Evolutionary conservation across 1,139 yeast species (phyloP).

Genomic region (Yamadazyma spencermartinsiae): DNA sequence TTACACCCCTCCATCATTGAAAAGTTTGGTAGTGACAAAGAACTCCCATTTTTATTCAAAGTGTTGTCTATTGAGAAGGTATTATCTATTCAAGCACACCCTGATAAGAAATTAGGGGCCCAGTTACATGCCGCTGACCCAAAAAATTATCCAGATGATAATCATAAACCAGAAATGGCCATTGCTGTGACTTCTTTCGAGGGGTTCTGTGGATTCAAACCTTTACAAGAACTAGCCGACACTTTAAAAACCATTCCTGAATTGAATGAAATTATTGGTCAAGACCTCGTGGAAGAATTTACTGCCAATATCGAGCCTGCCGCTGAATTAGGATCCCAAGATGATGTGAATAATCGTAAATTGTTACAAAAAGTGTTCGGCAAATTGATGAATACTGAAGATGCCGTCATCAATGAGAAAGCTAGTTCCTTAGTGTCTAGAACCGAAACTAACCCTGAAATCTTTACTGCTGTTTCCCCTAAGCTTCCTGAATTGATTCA

Average conservation of each 20-base stretch:
- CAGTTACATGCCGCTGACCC: constrained; percentile 82
- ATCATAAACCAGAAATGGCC: constrained; percentile 99
- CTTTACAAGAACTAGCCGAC: constrained; percentile 70
- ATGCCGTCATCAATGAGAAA: constrained; percentile 48
- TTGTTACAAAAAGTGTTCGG: constrained; percentile 75
- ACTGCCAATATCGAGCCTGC: constrained; percentile 45
- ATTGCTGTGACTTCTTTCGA: constrained; percentile 93
- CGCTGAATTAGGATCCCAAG: constrained; percentile 46
- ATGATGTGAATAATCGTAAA: constrained; percentile 55
- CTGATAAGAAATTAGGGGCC: constrained; percentile 82
- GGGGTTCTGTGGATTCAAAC: constrained; percentile 98
- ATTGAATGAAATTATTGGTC: constrained; percentile 68
- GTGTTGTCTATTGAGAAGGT: constrained; percentile 92
- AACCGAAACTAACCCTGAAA: constrained; percentile 53
- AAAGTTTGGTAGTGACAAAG: constrained; percentile 68
- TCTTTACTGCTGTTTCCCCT: constrained; percentile 43
- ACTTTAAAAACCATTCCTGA: constrained; percentile 76
- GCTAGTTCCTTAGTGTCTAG: constrained; percentile 65
- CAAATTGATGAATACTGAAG: constrained; percentile 77
- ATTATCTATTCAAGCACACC: constrained; percentile 95
- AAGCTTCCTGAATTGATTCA: constrained; percentile 70
- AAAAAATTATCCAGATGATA: constrained; percentile 92
- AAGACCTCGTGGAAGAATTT: constrained; percentile 54
- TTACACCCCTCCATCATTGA: constrained; percentile 58
- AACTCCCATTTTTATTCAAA: constrained; percentile 89